Conservation (phyloP, 1,284 basidiomycete genomes). For the Irpex sp. region DNA sequence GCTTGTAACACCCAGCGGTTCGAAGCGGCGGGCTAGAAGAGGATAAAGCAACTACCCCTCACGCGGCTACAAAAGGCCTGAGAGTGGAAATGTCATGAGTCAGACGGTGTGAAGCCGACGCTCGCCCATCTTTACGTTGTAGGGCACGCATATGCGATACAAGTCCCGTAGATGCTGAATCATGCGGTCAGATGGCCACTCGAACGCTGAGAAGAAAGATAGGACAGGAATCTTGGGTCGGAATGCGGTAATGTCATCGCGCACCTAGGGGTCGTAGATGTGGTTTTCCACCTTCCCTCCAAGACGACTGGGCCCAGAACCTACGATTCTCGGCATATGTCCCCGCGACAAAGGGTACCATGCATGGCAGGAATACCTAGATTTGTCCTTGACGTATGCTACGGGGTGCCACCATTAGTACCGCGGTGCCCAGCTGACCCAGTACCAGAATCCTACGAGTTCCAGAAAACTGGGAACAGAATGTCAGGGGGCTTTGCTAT, state of each 20-base stretch:
- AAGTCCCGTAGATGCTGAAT: constrained; percentile 1
- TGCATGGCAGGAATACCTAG: neutral
- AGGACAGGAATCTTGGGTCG: neutral
- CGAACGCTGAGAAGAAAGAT: constrained; percentile 2
- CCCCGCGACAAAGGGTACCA: neutral
- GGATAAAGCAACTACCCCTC: neutral
- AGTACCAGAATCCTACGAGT: neutral
- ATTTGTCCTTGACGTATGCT: neutral
- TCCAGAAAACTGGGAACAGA: constrained; percentile 1
- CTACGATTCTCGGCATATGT: neutral
- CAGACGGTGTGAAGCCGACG: neutral
- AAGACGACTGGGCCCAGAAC: neutral
- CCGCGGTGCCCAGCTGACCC: neutral
- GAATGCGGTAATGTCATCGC: neutral
- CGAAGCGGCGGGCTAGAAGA: neutral
- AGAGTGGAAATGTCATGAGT: constrained; percentile 2
- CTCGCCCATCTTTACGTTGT: neutral
- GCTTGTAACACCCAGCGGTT: neutral
- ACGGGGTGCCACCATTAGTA: neutral
- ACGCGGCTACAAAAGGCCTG: neutral
- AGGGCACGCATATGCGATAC: neutral
- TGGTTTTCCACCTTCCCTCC: neutral
- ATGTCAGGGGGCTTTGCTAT: neutral
- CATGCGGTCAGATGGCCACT: constrained; percentile 1
- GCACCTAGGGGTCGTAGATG: neutral